Percentiles rank a stretch among this genome's conserved stretches.
Evolutionary conservation across 1,139 yeast genomes (phyloP).

Genomic region (Kodamaea anthophila): DNA sequence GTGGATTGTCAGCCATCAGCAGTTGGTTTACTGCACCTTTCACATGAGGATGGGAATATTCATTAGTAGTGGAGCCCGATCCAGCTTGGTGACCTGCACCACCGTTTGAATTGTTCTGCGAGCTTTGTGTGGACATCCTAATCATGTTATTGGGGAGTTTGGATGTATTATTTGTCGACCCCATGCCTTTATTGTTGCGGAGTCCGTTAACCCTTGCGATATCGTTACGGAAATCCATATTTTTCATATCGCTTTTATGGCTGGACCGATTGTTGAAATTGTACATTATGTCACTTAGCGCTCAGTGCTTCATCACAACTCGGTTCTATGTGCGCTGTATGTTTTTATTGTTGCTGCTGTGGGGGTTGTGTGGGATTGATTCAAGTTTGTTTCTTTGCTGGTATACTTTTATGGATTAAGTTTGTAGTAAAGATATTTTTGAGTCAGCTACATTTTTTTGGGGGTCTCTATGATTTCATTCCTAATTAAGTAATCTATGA

Average conservation of each 20-base stretch:
- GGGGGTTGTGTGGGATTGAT: no score
- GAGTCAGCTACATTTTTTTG: no score
- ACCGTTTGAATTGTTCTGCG: neutral
- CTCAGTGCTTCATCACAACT: no score
- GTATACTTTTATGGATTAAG: no score
- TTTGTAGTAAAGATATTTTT: no score
- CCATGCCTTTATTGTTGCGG: neutral
- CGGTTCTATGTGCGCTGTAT: no score
- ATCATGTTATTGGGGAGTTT: conserved; percentile 1
- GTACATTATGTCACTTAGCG: no score
- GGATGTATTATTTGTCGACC: neutral
- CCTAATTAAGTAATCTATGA: neutral
- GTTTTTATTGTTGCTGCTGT: no score
- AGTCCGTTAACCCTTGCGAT: neutral
- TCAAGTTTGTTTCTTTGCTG: no score
- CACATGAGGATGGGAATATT: conserved; percentile 2
- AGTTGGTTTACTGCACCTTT: conserved; percentile 1
- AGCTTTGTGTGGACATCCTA: neutral
- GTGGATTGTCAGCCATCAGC: conserved; percentile 6
- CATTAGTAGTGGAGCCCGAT: neutral
- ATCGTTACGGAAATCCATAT: conserved; percentile 1
- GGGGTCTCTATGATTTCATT: neutral
- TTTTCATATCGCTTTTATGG: no score
- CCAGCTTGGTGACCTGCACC: conserved; percentile 2
- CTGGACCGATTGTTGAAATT: conserved; percentile 1